Base-by-base conservation (phyloP, 257 asterid genomes). In the Penstemon davidsonii region DNA sequence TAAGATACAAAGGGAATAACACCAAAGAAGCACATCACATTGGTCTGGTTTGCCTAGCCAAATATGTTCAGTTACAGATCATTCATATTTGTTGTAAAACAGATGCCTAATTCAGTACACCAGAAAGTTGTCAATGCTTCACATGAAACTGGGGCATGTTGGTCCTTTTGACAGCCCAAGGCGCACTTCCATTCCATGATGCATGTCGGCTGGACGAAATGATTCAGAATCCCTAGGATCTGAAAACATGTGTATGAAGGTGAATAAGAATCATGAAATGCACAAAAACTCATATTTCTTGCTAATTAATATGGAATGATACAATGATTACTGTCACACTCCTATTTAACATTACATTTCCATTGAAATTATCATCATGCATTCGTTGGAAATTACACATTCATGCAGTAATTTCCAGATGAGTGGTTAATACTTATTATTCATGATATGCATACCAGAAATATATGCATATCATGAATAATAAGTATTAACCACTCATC, bases 171-270 rank as follows among this genome's bases (percentile, higher is more conserved):
- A 86, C 72, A 90, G 76, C 66, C 96, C 91, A 19, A 88, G 91
- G 44, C 90, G 94, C 68, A 90, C 96, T 85, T 93, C 99, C 97
- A 93, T 86, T 61, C 86, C 97, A 44, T 93, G 95, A 79, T 93
- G 97, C 87, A 90, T 73, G 79, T 90, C 94, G 58, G 79, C 82
- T 5, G 97, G 94, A 5, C 87, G 83, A 59, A 69, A 70, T 13
- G 80, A 79, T 70, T 93, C 99, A 0, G 97, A 90, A 13, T 90
- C 99, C 80, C 83, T 85, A 8, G 97, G 99, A 81, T 93, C 99
- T 93, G 92, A 78, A 81, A 71, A 13, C 19, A 52, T 3, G 55
- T 33, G 57, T 77, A 39, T 72, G 52, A 67, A 76, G 64, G 19
- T 9, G 58, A 54, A 6, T 3, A 11, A 33, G 40, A 19, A 11